Evolutionary conservation across 2,329 filamentous ascomycete species (phyloP).

Genomic region (Calonectria honghensis): DNA sequence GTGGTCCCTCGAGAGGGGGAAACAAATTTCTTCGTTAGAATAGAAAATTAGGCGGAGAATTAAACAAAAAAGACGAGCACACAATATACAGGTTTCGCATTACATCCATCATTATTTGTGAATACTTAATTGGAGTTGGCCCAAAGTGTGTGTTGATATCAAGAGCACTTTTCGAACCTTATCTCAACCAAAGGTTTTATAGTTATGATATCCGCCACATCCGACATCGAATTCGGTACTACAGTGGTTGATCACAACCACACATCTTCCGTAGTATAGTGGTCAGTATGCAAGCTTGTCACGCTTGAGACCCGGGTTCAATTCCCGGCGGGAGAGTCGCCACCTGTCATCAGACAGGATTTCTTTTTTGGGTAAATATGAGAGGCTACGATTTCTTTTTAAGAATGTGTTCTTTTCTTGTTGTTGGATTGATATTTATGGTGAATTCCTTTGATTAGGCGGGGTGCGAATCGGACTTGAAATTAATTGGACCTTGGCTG

Average conservation of each 20-base stretch:
- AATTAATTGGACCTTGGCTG: no score
- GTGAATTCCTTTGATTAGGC: no score
- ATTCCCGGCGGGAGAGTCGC: constrained; percentile 27
- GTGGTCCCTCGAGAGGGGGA: constrained; percentile 20
- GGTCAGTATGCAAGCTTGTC: constrained; percentile 29
- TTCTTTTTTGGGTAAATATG: background rate
- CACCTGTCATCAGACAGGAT: background rate
- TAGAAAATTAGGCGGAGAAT: background rate
- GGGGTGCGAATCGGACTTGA: no score
- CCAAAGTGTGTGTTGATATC: background rate
- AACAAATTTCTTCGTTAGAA: constrained; percentile 28
- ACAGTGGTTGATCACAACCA: constrained; percentile 22
- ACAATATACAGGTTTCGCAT: background rate
- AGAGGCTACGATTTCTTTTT: no score
- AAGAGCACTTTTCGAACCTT: background rate
- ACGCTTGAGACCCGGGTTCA: constrained; percentile 28
- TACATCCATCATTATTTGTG: background rate
- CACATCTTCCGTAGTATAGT: constrained; percentile 24
- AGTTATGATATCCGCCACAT: fast-evolving
- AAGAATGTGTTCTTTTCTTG: no score
- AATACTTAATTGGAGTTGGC: background rate
- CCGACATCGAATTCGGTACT: constrained; percentile 7
- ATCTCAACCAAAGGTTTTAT: background rate
- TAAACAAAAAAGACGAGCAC: background rate
- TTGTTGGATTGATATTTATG: no score